A percentile compares a stretch with the other conserved stretches of the same genome.
phyloP scores from a whole-genome alignment of 2,329 filamentous ascomycete genomes.

The Acrocalymma vagum region DNA sequence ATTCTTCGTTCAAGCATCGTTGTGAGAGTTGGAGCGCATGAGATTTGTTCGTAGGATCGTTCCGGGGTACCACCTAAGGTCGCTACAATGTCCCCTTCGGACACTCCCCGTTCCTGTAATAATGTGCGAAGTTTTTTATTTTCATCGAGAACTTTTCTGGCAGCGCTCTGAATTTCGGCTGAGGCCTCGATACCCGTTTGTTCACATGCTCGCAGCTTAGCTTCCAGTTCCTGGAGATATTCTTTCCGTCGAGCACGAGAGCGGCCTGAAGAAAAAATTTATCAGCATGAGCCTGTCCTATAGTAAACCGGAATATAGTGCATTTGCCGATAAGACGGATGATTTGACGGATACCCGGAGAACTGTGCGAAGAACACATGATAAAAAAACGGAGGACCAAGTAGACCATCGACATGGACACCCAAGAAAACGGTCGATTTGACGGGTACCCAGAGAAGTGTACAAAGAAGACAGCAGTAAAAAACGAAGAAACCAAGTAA shows the following conservation, averaged over 20 bases:
- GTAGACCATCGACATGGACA: too few relatives aligned
- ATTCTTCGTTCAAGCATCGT: constrained; percentile 42
- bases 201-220: constrained; percentile 70
- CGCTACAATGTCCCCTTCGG: constrained; percentile 60
- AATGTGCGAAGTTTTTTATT: constrained; percentile 71
- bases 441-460: too few relatives aligned
- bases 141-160: constrained; percentile 73
- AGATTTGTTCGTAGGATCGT: constrained; percentile 34
- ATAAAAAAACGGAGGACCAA: too few relatives aligned
- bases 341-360: too few relatives aligned
- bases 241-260: constrained; percentile 79
- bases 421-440: too few relatives aligned
- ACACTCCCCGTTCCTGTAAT: constrained; percentile 65
- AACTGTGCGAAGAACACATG: too few relatives aligned
- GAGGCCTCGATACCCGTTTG: constrained; percentile 72
- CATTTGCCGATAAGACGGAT: too few relatives aligned
- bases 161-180: constrained; percentile 75
- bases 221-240: constrained; percentile 75
- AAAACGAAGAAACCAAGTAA: too few relatives aligned
- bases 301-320: too few relatives aligned
- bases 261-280: constrained; percentile 60
- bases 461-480: too few relatives aligned
- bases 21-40: constrained; percentile 34
- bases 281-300: too few relatives aligned
- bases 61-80: constrained; percentile 34